Evolutionary conservation across 2,329 filamentous ascomycete genomes (phyloP).

Genomic region (Fusarium praegraminearum): DNA sequence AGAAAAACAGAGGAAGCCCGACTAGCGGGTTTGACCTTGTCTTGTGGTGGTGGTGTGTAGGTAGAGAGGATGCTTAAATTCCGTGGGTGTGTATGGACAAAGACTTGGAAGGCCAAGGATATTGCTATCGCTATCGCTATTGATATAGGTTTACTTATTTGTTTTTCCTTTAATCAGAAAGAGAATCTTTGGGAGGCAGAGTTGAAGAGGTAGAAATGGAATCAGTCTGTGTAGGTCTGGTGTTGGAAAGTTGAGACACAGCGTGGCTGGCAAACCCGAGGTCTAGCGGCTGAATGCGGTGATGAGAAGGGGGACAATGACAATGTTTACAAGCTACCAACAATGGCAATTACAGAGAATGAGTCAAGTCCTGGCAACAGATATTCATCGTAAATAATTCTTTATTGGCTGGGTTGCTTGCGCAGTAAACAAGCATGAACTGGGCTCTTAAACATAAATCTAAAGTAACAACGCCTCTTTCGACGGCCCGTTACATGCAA

Average conservation of each 20-base stretch:
- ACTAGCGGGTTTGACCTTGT: conserved; percentile 19
- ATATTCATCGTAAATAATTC: not conserved
- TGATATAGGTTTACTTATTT: not conserved
- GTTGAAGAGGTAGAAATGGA: not conserved
- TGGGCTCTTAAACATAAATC: not conserved
- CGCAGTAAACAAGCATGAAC: not conserved
- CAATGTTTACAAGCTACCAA: conserved; percentile 10
- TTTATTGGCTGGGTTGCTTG: not conserved
- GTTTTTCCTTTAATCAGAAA: not conserved
- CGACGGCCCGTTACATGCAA: not conserved
- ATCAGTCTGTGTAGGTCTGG: not conserved
- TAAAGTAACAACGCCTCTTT: not conserved
- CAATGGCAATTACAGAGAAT: conserved; percentile 9
- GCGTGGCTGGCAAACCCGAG: conserved; percentile 16
- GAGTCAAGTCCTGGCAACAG: conserved; percentile 24
- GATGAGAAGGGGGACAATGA: not conserved
- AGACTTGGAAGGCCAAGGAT: conserved; percentile 1
- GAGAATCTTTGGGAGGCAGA: not conserved
- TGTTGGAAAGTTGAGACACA: conserved; percentile 10
- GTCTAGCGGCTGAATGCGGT: conserved; percentile 25
- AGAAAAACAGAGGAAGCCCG: conserved; percentile 24
- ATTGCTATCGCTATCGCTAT: not conserved
- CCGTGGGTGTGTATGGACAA: conserved; percentile 16
- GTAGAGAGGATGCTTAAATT: conserved; percentile 11
- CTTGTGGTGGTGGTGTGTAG: conserved; percentile 28